phyloP scores from a whole-genome alignment of 2,329 filamentous ascomycete species.

The Exophiala aquamarina region DNA sequence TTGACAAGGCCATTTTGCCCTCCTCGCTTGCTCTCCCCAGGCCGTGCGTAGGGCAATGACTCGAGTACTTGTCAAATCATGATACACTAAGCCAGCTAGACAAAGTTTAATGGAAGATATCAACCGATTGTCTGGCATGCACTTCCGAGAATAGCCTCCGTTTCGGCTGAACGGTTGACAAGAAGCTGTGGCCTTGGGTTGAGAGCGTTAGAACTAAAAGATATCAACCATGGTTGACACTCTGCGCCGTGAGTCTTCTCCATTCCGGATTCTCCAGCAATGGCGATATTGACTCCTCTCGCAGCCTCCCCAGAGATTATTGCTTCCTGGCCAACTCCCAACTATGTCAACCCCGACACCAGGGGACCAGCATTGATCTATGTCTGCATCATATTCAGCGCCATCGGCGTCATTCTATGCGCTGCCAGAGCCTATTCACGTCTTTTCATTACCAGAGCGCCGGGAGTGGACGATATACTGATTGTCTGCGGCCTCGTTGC shows the following conservation, averaged over 20 bases:
- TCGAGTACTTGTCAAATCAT: too few relatives aligned
- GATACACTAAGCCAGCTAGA: too few relatives aligned
- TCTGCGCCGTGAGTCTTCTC: conserved; percentile 18
- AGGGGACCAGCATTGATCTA: conserved; percentile 29
- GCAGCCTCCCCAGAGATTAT: conserved; percentile 19
- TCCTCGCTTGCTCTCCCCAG: too few relatives aligned
- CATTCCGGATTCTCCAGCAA: not conserved
- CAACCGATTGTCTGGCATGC: too few relatives aligned
- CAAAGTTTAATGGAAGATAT: too few relatives aligned
- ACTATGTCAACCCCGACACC: conserved; percentile 32
- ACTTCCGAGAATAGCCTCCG: too few relatives aligned
- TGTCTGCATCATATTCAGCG: conserved; percentile 29
- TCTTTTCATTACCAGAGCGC: conserved; percentile 29
- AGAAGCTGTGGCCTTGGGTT: too few relatives aligned
- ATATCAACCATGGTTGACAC: conserved; percentile 24
- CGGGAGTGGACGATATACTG: conserved; percentile 25
- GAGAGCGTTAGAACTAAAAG: too few relatives aligned
- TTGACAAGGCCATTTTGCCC: too few relatives aligned
- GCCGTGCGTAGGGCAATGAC: too few relatives aligned
- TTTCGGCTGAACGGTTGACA: too few relatives aligned
- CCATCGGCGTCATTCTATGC: conserved; percentile 26
- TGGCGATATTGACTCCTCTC: not conserved
- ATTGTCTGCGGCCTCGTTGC: conserved; percentile 18
- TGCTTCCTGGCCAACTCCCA: conserved; percentile 33
- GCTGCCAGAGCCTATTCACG: conserved; percentile 31